Evolutionary conservation across 179 eudicot genomes (phyloP), one percentile per base, ranked within the genome.

Genomic region (Silene vulgaris): DNA sequence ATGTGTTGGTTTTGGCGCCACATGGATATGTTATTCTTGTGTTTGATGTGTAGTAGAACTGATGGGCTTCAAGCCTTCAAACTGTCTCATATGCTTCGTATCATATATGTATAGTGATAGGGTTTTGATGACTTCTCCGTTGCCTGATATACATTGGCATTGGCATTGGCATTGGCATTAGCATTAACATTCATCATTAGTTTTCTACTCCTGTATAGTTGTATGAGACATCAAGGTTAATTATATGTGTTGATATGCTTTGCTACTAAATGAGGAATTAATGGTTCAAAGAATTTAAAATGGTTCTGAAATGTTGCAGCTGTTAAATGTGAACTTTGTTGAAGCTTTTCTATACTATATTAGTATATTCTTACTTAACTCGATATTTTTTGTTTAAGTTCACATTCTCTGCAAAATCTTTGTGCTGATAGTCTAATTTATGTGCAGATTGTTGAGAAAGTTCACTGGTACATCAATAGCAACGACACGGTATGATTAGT

Each of bases 391-490:
- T 29, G 74, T 16, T 76, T 50, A 37, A 50, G 8, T 45, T 40
- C 52, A 32, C 68, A 12, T 7, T 26, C 63, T 64, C 13, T 45
- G 66, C 60, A 29, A 63, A 35, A 37, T 19, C 17, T 74, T 3
- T 32, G 37, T 26, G 64, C 74, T 71, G 26, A 71, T 71, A 56
- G 5, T 59, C 40, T 14, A 71, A 14, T 52, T 71, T 54, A 8
- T 71, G 7, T 83, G 87, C 96, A 94, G 98, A 88, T 92, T 77
- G 96, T 84, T 68, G 91, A 92, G 43, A 79, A 78, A 79, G 85
- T 94, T 62, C 96, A 90, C 74, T 85, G 85, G 79, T 94, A 94
- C 76, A 85, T 84, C 72, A 85, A 86, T 77, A 87, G 82, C 64
- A 93, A 84, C 43, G 98, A 94, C 76, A 92, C 80, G 94, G 98